Evolutionary conservation across 345 rosid genomes (phyloP).

Genomic region (Corchorus capsularis): DNA sequence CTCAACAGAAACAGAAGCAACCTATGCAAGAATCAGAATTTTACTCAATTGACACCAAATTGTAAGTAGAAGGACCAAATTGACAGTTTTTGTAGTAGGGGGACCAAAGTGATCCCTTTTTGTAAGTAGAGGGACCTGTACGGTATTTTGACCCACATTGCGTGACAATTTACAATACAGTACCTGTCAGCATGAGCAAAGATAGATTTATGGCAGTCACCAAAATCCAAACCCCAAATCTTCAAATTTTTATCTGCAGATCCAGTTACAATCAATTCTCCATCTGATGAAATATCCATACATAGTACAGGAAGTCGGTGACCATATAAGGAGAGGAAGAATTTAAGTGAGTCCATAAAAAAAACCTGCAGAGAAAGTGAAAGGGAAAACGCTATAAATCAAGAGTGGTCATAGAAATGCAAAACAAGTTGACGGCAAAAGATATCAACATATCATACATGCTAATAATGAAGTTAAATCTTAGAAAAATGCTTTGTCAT

Average conservation of each 20-base stretch:
- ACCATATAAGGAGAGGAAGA: conserved; percentile 82
- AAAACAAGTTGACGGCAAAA: conserved; percentile 15
- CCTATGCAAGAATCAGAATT: too few species aligned
- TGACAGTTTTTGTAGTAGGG: too few species aligned
- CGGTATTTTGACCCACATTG: not conserved
- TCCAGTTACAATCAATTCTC: conserved; percentile 90
- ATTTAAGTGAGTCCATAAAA: conserved; percentile 90
- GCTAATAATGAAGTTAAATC: conserved; percentile 2
- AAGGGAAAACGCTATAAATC: not conserved
- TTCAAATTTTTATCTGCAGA: conserved; percentile 94
- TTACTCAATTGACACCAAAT: too few species aligned
- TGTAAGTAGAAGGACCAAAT: too few species aligned
- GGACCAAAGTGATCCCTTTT: too few species aligned
- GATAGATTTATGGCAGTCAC: conserved; percentile 94
- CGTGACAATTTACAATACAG: conserved; percentile 13
- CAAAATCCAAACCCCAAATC: conserved; percentile 99
- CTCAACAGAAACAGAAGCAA: too few species aligned
- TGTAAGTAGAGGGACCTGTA: too few species aligned
- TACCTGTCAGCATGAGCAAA: conserved; percentile 97
- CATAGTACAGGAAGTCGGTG: conserved; percentile 93
- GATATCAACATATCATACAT: not conserved
- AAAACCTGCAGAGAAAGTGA: conserved; percentile 56
- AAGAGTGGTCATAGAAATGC: conserved; percentile 9
- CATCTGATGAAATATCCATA: conserved; percentile 97
- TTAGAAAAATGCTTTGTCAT: not conserved